These are phyloP conservation scores for Capronia americana DNA, from an alignment of 2,329 filamentous ascomycete species.

Conservation along the genomic window DNA sequence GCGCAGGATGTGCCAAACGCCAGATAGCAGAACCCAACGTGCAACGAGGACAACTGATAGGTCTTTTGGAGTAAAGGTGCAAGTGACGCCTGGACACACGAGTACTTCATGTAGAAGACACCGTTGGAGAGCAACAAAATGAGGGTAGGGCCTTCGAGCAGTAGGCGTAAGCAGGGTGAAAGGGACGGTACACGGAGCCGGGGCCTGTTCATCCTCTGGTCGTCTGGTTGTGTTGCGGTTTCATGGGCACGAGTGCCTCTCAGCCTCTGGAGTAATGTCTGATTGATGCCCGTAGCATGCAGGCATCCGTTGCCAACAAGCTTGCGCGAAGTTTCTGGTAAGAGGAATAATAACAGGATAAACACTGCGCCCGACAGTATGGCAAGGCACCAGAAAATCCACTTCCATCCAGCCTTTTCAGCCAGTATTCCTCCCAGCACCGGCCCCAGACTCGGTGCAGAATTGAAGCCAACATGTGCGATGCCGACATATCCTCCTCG, in stretches of 20 bases:
- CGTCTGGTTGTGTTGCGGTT: background rate
- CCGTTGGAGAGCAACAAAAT: constrained; percentile 49
- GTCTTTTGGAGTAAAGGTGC: constrained; percentile 46
- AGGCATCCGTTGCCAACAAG: background rate
- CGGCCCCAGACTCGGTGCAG: constrained; percentile 55
- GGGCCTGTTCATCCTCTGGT: background rate
- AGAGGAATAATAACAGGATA: background rate
- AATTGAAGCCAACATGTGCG: constrained; percentile 47
- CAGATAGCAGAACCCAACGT: constrained; percentile 53
- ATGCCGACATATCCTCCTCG: constrained; percentile 56
- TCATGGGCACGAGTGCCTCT: background rate
- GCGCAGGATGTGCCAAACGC: constrained; percentile 45
- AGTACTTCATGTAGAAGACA: constrained; percentile 51
- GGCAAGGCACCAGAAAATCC: constrained; percentile 51
- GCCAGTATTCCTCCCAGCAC: constrained; percentile 51
- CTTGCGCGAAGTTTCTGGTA: constrained; percentile 6
- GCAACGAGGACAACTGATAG: constrained; percentile 50
- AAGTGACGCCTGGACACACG: constrained; percentile 50
- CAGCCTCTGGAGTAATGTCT: background rate
- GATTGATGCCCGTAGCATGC: background rate
- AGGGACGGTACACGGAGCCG: background rate
- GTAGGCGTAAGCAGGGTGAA: background rate
- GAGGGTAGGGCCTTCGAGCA: background rate
- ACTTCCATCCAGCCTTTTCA: constrained; percentile 49
- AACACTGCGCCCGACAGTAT: background rate